A percentile compares a stretch with the other conserved stretches of the same genome.
phyloP scores from a whole-genome alignment of 768 basidiomycete genomes.

The Hygrophoropsis aurantiaca region DNA sequence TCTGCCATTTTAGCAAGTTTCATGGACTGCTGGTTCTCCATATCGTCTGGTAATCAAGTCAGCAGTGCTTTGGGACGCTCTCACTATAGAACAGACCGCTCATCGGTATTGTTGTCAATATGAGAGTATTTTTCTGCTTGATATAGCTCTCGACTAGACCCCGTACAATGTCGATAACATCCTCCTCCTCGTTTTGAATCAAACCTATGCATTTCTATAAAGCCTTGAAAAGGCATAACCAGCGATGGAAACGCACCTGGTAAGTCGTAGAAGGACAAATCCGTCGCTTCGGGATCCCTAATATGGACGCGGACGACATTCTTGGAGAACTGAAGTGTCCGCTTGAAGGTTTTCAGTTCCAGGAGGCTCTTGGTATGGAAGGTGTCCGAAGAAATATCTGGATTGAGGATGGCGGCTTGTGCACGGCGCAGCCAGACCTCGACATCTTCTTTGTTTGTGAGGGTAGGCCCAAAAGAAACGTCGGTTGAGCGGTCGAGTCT shows the following conservation, averaged over 20 bases:
- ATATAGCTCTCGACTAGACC: slow-evolving; percentile 51
- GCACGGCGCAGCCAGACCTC: slow-evolving; percentile 47
- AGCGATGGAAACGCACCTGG: slow-evolving; percentile 40
- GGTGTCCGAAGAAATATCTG: slow-evolving; percentile 5
- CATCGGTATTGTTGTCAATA: slow-evolving; percentile 68
- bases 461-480: slow-evolving; percentile 26
- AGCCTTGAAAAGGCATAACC: background rate
- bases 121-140: slow-evolving; percentile 49
- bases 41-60: slow-evolving; percentile 48
- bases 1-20: slow-evolving; percentile 54
- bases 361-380: slow-evolving; percentile 22
- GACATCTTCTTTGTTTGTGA: slow-evolving; percentile 31
- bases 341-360: slow-evolving; percentile 25
- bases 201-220: slow-evolving; percentile 38
- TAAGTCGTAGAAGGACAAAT: slow-evolving; percentile 54
- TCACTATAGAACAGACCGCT: slow-evolving; percentile 39
- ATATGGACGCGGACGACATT: slow-evolving; percentile 51
- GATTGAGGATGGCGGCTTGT: slow-evolving; percentile 44
- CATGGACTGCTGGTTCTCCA: slow-evolving; percentile 63
- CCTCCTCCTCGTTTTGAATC: slow-evolving; percentile 51
- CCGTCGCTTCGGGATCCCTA: slow-evolving; percentile 43
- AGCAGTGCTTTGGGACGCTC: background rate
- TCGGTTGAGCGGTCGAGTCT: slow-evolving; percentile 21
- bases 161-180: slow-evolving; percentile 44
- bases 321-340: slow-evolving; percentile 41